A percentile compares a stretch with the other conserved stretches of the same genome.
These are phyloP conservation scores for Phytopythium helicoides DNA, from an alignment of 352 stramenopile species.

Conservation along the genomic window DNA sequence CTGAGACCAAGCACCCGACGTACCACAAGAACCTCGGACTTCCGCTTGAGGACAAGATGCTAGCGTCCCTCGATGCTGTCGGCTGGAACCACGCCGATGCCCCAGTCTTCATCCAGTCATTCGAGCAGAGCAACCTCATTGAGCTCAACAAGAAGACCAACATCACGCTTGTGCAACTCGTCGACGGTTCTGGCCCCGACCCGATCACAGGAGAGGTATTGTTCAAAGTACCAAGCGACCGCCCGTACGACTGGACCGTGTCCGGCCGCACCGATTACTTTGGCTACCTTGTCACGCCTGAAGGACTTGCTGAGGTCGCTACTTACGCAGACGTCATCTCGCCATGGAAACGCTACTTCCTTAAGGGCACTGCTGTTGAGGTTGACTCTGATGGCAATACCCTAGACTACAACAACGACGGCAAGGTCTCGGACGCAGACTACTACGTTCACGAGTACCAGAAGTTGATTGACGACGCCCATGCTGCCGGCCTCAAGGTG, in stretches of 20 bases:
- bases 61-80: conserved; percentile 62
- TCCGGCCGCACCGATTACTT: conserved; percentile 51
- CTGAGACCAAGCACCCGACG: conserved; percentile 86
- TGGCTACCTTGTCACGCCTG: conserved; percentile 48
- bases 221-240: conserved; percentile 36
- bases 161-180: conserved; percentile 79
- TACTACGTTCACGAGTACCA: conserved; percentile 41
- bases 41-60: conserved; percentile 72
- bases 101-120: conserved; percentile 73
- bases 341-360: conserved; percentile 81
- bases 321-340: conserved; percentile 73
- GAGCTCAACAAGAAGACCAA: conserved; percentile 62
- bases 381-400: conserved; percentile 34
- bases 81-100: conserved; percentile 71
- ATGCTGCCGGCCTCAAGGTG: conserved; percentile 53
- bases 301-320: conserved; percentile 55
- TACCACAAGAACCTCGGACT: conserved; percentile 69
- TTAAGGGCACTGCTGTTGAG: conserved; percentile 45
- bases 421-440: conserved; percentile 53
- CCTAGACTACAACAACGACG: conserved; percentile 66
- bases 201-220: conserved; percentile 50
- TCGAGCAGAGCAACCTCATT: conserved; percentile 72
- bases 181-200: conserved; percentile 57
- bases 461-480: conserved; percentile 51
- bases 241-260: conserved; percentile 68